phyloP scores from a whole-genome alignment of 1,284 basidiomycete genomes.

The Irpex sp. region DNA sequence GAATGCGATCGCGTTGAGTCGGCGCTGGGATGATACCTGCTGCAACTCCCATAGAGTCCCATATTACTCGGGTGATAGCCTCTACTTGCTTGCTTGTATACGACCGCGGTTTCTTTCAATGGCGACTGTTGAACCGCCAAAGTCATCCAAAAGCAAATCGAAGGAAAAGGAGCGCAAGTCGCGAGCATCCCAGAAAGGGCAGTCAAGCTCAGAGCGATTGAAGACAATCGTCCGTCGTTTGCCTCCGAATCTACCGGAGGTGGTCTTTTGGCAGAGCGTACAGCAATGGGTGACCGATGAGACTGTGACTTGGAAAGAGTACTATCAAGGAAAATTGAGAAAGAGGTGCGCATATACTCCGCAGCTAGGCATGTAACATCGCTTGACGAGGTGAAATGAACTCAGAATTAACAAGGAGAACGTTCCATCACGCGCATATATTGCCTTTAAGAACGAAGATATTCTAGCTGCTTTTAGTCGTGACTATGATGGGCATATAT shows the following conservation, averaged over 20 bases:
- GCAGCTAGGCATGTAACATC: background rate
- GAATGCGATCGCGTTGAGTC: background rate
- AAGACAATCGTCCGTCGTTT: slow-evolving; percentile 89
- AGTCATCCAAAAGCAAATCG: slow-evolving; percentile 4
- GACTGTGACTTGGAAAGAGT: slow-evolving; percentile 65
- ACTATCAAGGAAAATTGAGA: slow-evolving; percentile 65
- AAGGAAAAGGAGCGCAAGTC: slow-evolving; percentile 20
- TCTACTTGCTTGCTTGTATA: no score
- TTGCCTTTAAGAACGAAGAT: slow-evolving; percentile 80
- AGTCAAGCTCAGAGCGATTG: slow-evolving; percentile 49
- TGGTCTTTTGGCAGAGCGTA: slow-evolving; percentile 91
- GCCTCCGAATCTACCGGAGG: slow-evolving; percentile 90
- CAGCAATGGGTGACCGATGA: slow-evolving; percentile 80
- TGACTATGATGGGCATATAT: slow-evolving; percentile 90
- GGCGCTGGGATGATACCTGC: no score
- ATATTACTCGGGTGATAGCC: no score
- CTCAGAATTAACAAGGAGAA: slow-evolving; percentile 76
- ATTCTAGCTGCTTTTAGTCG: slow-evolving; percentile 73
- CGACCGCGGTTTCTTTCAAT: background rate
- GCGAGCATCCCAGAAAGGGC: slow-evolving; percentile 16
- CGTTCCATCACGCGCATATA: slow-evolving; percentile 85
- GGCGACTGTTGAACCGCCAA: slow-evolving; percentile 4
- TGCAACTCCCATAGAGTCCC: no score
- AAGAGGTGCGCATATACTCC: slow-evolving; percentile 53
- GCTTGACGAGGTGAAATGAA: background rate